A percentile compares a stretch with the other conserved stretches of the same genome.
These are phyloP conservation scores for Phytopythium helicoides DNA, from an alignment of 352 stramenopile species.

Conservation along the genomic window DNA sequence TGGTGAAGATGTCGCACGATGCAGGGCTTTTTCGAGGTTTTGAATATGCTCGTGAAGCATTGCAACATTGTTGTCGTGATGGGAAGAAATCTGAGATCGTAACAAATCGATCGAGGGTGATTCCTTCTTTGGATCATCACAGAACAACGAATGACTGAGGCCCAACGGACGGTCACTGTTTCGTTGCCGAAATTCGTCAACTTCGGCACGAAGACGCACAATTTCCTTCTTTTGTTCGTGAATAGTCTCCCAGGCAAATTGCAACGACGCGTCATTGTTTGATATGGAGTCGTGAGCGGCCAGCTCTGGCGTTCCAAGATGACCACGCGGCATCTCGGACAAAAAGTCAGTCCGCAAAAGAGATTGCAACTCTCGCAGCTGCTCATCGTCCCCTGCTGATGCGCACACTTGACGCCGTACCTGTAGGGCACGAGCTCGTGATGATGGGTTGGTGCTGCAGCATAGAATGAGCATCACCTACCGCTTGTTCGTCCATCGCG, in stretches of 20 bases:
- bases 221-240: conserved; percentile 73
- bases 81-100: conserved; percentile 45
- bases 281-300: conserved; percentile 21
- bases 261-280: conserved; percentile 57
- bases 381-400: conserved; percentile 45
- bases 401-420: conserved; percentile 38
- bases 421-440: no score
- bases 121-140: conserved; percentile 18
- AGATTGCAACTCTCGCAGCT: conserved; percentile 49
- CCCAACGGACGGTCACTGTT: background rate
- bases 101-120: conserved; percentile 43
- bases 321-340: conserved; percentile 39
- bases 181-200: conserved; percentile 32
- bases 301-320: no score
- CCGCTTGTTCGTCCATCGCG: conserved; percentile 41
- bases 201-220: conserved; percentile 52
- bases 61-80: conserved; percentile 50
- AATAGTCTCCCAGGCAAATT: conserved; percentile 77
- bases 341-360: conserved; percentile 53
- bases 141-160: conserved; percentile 21
- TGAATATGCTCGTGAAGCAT: conserved; percentile 59
- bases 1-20: conserved; percentile 8
- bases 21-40: conserved; percentile 40
- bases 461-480: conserved; percentile 10
- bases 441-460: no score